Percentiles rank a stretch among this genome's conserved stretches.
These are phyloP conservation scores for Fraxinus platypoda DNA, from an alignment of 305 asterid species.

Conservation along the genomic window DNA sequence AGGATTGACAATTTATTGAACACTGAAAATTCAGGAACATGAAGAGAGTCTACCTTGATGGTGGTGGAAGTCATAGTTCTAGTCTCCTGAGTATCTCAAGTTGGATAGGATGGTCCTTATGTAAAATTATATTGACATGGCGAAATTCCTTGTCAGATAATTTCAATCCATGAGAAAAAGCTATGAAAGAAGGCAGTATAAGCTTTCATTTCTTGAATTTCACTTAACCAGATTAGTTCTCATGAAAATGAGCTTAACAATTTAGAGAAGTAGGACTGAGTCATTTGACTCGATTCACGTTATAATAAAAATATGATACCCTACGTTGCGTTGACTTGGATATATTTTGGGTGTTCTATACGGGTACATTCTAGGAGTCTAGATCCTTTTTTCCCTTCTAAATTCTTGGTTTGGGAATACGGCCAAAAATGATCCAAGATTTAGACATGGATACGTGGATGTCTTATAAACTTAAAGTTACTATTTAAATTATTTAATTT, in stretches of 20 bases:
- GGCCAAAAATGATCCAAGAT: background rate
- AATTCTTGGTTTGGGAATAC: background rate
- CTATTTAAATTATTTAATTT: background rate
- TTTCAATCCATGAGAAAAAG: background rate
- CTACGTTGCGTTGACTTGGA: background rate
- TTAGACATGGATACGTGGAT: background rate
- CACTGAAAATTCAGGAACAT: background rate
- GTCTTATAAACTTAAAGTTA: background rate
- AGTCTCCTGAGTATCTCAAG: background rate
- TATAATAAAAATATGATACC: background rate
- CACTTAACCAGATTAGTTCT: background rate
- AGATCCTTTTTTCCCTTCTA: background rate
- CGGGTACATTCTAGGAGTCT: background rate
- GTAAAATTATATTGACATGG: background rate
- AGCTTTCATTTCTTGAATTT: background rate
- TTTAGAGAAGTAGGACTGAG: background rate
- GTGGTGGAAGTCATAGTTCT: background rate
- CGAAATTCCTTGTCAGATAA: background rate
- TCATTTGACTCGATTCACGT: background rate
- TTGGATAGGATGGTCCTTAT: background rate
- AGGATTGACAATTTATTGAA: background rate
- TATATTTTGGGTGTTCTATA: background rate
- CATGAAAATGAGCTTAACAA: background rate
- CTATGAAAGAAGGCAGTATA: background rate
- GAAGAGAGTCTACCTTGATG: background rate